Conservation (phyloP, 495 filamentous ascomycete genomes). For the Amphirosellinia nigrospora region DNA sequence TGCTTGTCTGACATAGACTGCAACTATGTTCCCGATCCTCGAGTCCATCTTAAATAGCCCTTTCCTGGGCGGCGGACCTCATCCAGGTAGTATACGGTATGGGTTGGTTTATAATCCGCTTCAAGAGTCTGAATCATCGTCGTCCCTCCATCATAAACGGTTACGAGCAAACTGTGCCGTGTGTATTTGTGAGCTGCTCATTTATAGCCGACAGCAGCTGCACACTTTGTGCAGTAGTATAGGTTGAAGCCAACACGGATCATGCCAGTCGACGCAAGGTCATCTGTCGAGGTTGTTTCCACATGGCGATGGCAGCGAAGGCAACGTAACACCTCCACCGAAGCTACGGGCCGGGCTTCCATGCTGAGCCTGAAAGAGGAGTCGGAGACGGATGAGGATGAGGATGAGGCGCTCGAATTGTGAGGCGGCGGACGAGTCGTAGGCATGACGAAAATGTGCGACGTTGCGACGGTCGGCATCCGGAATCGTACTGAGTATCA, state of each 20-base stretch:
- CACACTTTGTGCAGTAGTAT: constrained; percentile 79
- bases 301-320: constrained; percentile 61
- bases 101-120: background rate
- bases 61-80: background rate
- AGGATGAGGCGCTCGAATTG: constrained; percentile 46
- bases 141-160: background rate
- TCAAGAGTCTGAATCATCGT: background rate
- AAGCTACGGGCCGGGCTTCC: constrained; percentile 51
- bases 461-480: constrained; percentile 9
- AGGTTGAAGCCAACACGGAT: constrained; percentile 78
- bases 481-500: background rate
- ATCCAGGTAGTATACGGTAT: background rate
- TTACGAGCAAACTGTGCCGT: background rate
- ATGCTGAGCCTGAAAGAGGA: constrained; percentile 49
- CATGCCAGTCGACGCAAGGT: constrained; percentile 59
- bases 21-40: background rate
- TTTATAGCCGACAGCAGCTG: constrained; percentile 72
- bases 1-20: background rate
- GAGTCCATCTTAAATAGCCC: background rate
- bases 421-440: constrained; percentile 40
- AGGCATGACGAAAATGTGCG: constrained; percentile 17
- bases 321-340: constrained; percentile 61
- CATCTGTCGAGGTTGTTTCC: constrained; percentile 61
- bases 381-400: constrained; percentile 49
- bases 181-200: constrained; percentile 46